These are phyloP conservation scores for Zanthoxylum bungeanum DNA, from an alignment of 345 rosid genomes.

Conservation along the genomic window DNA sequence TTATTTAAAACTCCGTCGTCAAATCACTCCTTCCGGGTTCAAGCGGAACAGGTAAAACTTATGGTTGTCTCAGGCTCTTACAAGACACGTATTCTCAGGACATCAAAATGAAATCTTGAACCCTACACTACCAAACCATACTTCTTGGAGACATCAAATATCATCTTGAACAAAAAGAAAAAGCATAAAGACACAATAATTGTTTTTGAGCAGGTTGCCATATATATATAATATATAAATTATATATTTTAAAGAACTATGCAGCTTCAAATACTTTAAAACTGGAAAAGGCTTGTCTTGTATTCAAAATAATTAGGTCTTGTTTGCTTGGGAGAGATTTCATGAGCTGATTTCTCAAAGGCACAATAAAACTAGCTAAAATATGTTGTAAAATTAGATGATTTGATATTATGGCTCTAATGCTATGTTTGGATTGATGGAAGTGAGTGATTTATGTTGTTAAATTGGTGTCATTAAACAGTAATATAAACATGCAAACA, in stretches of 20 bases:
- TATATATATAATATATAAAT: too few relatives aligned
- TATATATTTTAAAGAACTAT: neutral
- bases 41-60: too few relatives aligned
- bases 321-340: slow-evolving; percentile 11
- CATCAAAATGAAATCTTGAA: too few relatives aligned
- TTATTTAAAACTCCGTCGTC: too few relatives aligned
- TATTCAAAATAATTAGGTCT: neutral
- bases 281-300: neutral
- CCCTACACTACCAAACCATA: too few relatives aligned
- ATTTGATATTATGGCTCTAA: neutral
- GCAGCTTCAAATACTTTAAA: neutral
- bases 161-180: neutral
- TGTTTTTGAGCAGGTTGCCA: neutral
- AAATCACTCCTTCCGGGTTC: too few relatives aligned
- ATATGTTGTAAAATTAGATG: neutral
- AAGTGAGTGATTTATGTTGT: neutral
- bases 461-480: too few relatives aligned
- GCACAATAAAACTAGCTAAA: neutral
- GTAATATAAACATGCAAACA: too few relatives aligned
- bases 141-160: too few relatives aligned
- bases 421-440: neutral
- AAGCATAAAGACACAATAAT: neutral
- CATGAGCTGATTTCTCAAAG: slow-evolving; percentile 8
- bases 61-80: too few relatives aligned
- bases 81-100: too few relatives aligned